These are phyloP conservation scores for Coprinopsis cinerea DNA, from an alignment of 768 basidiomycete genomes.

Conservation along the genomic window DNA sequence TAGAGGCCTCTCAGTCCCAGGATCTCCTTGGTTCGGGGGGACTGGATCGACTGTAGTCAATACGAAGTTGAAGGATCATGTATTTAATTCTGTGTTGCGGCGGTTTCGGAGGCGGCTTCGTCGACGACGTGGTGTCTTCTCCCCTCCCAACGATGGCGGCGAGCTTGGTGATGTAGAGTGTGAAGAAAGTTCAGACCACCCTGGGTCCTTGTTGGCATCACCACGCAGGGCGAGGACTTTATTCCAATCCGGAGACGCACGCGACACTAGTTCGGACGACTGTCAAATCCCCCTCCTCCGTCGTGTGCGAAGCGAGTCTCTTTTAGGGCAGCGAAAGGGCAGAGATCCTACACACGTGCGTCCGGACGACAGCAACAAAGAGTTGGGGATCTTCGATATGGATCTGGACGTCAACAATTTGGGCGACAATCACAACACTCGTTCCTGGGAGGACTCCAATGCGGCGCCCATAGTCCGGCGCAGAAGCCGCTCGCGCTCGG, in stretches of 20 bases:
- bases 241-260: constrained; percentile 32
- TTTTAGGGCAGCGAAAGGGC: constrained; percentile 7
- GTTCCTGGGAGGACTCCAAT: constrained; percentile 19
- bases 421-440: constrained; percentile 11
- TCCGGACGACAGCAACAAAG: constrained; percentile 24
- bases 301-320: constrained; percentile 56
- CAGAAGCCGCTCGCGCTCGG: constrained; percentile 39
- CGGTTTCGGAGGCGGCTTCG: constrained; percentile 56
- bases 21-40: constrained; percentile 70
- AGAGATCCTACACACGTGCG: constrained; percentile 20
- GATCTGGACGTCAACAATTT: constrained; percentile 27
- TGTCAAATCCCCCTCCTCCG: constrained; percentile 38
- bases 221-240: constrained; percentile 32
- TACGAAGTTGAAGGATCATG: constrained; percentile 90
- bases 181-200: constrained; percentile 16
- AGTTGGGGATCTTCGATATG: constrained; percentile 38
- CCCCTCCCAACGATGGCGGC: constrained; percentile 45
- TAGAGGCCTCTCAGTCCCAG: constrained; percentile 20
- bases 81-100: constrained; percentile 84
- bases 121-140: constrained; percentile 29
- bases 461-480: constrained; percentile 33
- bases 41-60: constrained; percentile 93
- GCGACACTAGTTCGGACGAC: constrained; percentile 33
- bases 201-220: constrained; percentile 12
- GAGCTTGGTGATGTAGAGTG: constrained; percentile 27